phyloP scores from a whole-genome alignment of 2,329 filamentous ascomycete species.

The Cryphonectria nitschkei region DNA sequence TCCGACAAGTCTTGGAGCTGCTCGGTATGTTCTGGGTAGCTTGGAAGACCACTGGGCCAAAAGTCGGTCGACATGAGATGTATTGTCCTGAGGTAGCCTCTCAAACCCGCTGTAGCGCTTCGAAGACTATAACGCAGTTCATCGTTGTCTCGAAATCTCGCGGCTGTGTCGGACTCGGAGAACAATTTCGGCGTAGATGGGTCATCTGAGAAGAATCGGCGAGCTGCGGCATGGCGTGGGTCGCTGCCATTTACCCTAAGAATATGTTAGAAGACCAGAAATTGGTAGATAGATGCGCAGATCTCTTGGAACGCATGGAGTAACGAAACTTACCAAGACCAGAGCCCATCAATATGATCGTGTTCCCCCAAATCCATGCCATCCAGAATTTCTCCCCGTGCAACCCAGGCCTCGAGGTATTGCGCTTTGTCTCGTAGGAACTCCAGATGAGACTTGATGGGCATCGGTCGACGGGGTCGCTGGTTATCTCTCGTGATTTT shows the following conservation, averaged over 20 bases:
- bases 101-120: conserved; percentile 8
- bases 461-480: neutral
- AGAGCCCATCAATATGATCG: conserved; percentile 12
- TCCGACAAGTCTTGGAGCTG: conserved; percentile 5
- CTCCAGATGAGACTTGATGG: conserved; percentile 4
- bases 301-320: neutral
- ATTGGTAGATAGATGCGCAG: neutral
- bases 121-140: conserved; percentile 11
- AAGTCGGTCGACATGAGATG: conserved; percentile 16
- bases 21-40: neutral
- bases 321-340: conserved; percentile 3
- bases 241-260: conserved; percentile 8
- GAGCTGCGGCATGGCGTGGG: conserved; percentile 11
- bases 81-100: conserved; percentile 8
- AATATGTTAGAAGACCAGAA: neutral
- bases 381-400: conserved; percentile 5
- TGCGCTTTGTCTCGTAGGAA: conserved; percentile 4
- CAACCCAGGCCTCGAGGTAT: conserved; percentile 11
- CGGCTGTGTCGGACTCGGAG: conserved; percentile 7
- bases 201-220: conserved; percentile 8
- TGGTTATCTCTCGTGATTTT: conserved; percentile 2
- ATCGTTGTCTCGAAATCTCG: conserved; percentile 10
- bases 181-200: conserved; percentile 2
- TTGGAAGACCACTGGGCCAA: conserved; percentile 10
- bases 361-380: conserved; percentile 8